Evolutionary conservation across 805 yeast species (phyloP), one percentile per base, ranked within the genome.

Genomic region (Cyberlindnera mycetangii): DNA sequence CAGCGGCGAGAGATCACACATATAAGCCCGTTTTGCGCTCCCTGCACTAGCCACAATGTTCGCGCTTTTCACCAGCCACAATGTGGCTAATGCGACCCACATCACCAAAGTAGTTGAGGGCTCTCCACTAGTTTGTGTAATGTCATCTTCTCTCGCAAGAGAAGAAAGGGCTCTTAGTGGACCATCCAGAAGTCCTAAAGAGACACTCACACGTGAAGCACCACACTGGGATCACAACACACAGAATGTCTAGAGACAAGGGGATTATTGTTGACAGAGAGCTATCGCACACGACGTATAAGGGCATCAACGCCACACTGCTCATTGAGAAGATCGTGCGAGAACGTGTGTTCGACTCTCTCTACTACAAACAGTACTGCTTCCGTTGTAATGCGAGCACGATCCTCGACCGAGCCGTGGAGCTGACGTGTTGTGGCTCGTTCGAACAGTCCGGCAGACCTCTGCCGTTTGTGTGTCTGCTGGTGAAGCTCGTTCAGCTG

Each of bases 401-500:
- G 1, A 46, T 81, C 3, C 59, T 81, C 40, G 85, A 81, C 48
- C 60, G 71, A 31, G 71, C 72, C 0, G 69, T 69, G 2, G 65
- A 66, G 7, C 48, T 80, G 7, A 58, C 71, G 9, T 69, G 69
- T 39, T 62, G 87, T 5, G 92, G 88, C 0, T 83, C 85, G 0
- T 65, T 75, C n/a, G 76, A 75, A 40, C 66, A 71, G 14, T 68
- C 66, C 18, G 79, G 79, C 25, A 64, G 78, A 48, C 93, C 95
- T 0, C 70, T 85, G 15, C 83, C 81, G 12, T 89, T 88, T 54
- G 59, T 87, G n/a, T 82, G 95, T 57, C 71, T 95, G 36, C 62
- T 89, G 27, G 78, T 88, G 56, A 80, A 92, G 51, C 60, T 92
- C 46, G 69, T 90, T 5, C 95, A 92, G 61, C 63, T 93, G 15